A percentile compares a stretch with the other conserved stretches of the same genome.
Conservation (phyloP, 2,329 filamentous ascomycete genomes). For the Zymoseptoria pseudotritici region DNA sequence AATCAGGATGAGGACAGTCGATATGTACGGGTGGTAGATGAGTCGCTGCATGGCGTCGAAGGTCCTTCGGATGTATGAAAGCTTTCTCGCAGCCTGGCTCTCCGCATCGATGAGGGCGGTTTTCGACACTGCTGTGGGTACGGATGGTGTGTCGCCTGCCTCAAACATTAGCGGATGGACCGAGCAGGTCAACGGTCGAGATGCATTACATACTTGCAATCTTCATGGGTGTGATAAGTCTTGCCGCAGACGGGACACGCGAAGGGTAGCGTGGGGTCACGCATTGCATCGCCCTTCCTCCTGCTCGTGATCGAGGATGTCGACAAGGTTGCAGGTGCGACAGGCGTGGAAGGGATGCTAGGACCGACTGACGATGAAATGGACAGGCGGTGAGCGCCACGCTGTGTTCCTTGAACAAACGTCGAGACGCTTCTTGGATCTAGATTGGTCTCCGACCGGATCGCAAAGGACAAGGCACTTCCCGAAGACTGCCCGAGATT, state of each 20-base stretch:
- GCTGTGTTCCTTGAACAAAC: neutral
- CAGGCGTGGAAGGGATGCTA: neutral
- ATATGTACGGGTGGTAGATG: neutral
- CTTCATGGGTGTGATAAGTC: conserved; percentile 1
- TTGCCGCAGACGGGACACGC: neutral
- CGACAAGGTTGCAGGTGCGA: neutral
- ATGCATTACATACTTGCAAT: neutral
- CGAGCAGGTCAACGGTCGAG: neutral
- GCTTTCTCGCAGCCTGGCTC: neutral
- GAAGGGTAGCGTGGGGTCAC: conserved; percentile 1
- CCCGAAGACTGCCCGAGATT: too few species aligned
- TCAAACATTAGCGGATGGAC: neutral
- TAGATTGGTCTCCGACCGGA: neutral
- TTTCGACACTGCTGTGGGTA: neutral
- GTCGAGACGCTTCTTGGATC: neutral
- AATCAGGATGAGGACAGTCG: neutral
- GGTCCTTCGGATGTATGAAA: conserved; percentile 11
- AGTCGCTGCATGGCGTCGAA: conserved; percentile 1
- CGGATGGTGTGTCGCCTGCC: conserved; percentile 3
- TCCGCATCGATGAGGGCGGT: neutral
- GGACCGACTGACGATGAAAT: neutral
- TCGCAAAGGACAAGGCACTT: too few species aligned
- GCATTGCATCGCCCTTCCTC: conserved; percentile 1
- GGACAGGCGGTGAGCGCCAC: neutral
- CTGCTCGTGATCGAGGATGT: neutral